These are phyloP conservation scores for Saccharomycopsis synnaedendra DNA, from an alignment of 805 yeast genomes.

Conservation along the genomic window DNA sequence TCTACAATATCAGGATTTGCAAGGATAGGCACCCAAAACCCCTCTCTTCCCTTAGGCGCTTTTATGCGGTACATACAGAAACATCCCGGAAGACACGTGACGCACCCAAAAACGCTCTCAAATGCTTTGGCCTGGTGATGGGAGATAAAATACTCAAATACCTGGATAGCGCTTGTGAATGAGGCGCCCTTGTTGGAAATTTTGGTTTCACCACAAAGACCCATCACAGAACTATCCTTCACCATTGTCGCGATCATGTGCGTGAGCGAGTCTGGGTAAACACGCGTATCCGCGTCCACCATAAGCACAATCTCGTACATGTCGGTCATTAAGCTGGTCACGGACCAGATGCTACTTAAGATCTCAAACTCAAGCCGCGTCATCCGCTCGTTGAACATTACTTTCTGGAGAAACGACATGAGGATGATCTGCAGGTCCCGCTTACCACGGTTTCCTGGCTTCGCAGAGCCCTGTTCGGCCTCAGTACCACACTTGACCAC, in stretches of 20 bases:
- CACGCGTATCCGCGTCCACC: constrained; percentile 93
- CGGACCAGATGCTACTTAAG: constrained; percentile 60
- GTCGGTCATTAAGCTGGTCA: constrained; percentile 79
- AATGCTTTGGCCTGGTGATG: constrained; percentile 93
- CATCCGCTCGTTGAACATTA: constrained; percentile 91
- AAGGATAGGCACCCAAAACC: constrained; percentile 86
- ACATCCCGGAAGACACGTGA: constrained; percentile 93
- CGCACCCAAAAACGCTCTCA: constrained; percentile 91
- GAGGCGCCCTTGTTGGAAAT: constrained; percentile 71
- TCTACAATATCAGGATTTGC: constrained; percentile 92
- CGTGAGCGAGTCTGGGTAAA: constrained; percentile 76
- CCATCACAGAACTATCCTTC: constrained; percentile 79
- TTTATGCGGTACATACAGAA: constrained; percentile 87
- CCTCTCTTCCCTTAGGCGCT: constrained; percentile 69
- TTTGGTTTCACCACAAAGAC: constrained; percentile 90
- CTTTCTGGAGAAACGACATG: constrained; percentile 81
- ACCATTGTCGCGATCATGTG: constrained; percentile 90
- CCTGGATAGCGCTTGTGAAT: constrained; percentile 92
- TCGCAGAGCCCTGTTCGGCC: constrained; percentile 53
- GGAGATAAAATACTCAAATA: constrained; percentile 84
- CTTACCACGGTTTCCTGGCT: constrained; percentile 93
- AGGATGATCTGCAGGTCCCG: constrained; percentile 88
- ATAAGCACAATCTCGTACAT: constrained; percentile 72
- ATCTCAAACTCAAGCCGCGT: constrained; percentile 78
- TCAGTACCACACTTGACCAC: constrained; percentile 87